Evolutionary conservation across 2,329 filamentous ascomycete species (phyloP).

Genomic region (Fusarium albosuccineum): DNA sequence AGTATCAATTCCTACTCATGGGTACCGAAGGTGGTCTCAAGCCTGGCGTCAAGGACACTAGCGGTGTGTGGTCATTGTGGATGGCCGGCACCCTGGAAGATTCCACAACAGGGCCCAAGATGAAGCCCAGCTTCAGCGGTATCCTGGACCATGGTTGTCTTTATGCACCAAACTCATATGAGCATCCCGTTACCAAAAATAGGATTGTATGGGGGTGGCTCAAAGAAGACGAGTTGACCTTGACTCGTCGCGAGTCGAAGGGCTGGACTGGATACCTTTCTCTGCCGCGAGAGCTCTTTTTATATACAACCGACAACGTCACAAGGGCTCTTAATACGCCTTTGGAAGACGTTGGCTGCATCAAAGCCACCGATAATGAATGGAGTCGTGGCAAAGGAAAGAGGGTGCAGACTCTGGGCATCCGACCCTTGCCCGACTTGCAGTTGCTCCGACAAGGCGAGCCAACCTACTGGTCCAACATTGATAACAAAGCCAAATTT

Average conservation of each 20-base stretch:
- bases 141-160: slow-evolving; percentile 62
- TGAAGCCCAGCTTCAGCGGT: slow-evolving; percentile 57
- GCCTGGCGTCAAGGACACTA: slow-evolving; percentile 33
- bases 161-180: slow-evolving; percentile 64
- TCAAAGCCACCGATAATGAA: slow-evolving; percentile 45
- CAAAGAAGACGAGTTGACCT: slow-evolving; percentile 62
- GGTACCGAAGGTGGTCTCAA: slow-evolving; percentile 58
- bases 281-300: slow-evolving; percentile 57
- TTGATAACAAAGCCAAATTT: neutral
- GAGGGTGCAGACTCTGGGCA: slow-evolving; percentile 59
- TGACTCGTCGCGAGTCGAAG: slow-evolving; percentile 57
- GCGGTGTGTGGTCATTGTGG: slow-evolving; percentile 53
- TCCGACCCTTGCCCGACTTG: slow-evolving; percentile 46
- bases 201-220: slow-evolving; percentile 64
- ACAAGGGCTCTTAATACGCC: slow-evolving; percentile 51
- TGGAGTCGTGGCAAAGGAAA: slow-evolving; percentile 34
- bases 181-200: slow-evolving; percentile 56
- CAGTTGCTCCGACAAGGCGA: slow-evolving; percentile 36
- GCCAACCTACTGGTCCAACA: slow-evolving; percentile 24
- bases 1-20: slow-evolving; percentile 58
- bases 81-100: slow-evolving; percentile 53
- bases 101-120: slow-evolving; percentile 23
- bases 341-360: slow-evolving; percentile 56
- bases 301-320: slow-evolving; percentile 55
- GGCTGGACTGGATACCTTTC: slow-evolving; percentile 64